Conservation (phyloP, 768 basidiomycete genomes). For the Collybiopsis luxurians region DNA sequence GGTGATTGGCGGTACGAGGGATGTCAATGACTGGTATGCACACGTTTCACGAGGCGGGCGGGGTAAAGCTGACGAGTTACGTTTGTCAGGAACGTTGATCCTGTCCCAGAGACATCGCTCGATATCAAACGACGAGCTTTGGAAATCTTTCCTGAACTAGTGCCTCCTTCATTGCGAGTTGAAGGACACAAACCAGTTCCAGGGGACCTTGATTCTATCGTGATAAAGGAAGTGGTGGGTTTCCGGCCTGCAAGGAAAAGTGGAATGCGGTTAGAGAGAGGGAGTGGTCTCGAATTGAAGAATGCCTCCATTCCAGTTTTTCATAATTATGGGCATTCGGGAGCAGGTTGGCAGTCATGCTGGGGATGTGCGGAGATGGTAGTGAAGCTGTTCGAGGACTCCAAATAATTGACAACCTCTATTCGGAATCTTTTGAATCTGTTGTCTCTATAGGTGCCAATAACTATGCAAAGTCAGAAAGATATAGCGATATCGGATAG, state of each 20-base stretch:
- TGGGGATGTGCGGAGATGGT: slow-evolving; percentile 10
- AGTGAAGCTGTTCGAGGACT: background rate
- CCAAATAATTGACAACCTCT: background rate
- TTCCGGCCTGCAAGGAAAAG: slow-evolving; percentile 8
- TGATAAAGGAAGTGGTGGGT: slow-evolving; percentile 1
- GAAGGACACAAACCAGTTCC: background rate
- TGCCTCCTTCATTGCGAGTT: background rate
- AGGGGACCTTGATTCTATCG: slow-evolving; percentile 5
- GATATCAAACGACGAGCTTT: slow-evolving; percentile 6
- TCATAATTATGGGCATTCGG: slow-evolving; percentile 11
- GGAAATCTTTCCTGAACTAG: slow-evolving; percentile 3
- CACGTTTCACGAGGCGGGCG: no score
- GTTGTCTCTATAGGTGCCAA: background rate
- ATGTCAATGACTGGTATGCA: slow-evolving; percentile 5
- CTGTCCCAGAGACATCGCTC: background rate
- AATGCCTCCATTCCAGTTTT: background rate
- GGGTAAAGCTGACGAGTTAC: no score
- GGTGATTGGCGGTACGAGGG: slow-evolving; percentile 10
- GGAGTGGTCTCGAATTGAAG: background rate
- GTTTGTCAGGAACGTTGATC: background rate
- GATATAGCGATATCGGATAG: no score
- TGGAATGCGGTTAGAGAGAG: slow-evolving; percentile 8
- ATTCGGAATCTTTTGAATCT: background rate
- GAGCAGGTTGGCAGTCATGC: slow-evolving; percentile 11
- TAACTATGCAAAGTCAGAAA: no score